Base-by-base conservation (phyloP, 2,329 filamentous ascomycete species). In the Diaporthe helianthi region DNA sequence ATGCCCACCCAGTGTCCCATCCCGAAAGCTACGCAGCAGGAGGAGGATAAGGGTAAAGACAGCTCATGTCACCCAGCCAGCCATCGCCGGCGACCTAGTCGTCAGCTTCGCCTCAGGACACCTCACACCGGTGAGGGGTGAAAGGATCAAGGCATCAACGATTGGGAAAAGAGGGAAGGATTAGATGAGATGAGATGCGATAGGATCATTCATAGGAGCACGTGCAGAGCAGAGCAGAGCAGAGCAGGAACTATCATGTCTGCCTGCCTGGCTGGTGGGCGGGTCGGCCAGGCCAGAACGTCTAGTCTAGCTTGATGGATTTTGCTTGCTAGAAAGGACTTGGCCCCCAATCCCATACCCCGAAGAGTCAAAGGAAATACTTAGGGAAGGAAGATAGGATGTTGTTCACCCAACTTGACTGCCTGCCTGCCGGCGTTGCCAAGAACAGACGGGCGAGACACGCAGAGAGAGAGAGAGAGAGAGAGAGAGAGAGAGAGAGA, bases 381-480 rank as follows among this genome's bases (percentile, higher is more conserved):
- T n/a, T n/a, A n/a, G n/a, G 22, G 19, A 47, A 15, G 36, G 15
- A 17, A 19, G 9, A 31, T 8, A 12, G 24, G 58, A 17, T 63
- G 19, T 33, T 31, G 26, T 22, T 61, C 38, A 46, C 12, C 17
- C 19, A 19, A 22, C 3, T 22, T 22, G 0, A 12, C 24, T 58
- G 54, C 8, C 55, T 60, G 55, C 55, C 54, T 60, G 36, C 36
- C 44, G n/a, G 44, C 44, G n/a, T 5, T n/a, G 54, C 36, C 36
- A 44, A 31, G 38, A 47, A 44, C n/a, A 12, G 22, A n/a, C 38
- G 47, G 38, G 26, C 55, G 55, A 33, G 17, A 60, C 13, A n/a
- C n/a, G n/a, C n/a, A 36, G n/a, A 3, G 15, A n/a, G 44, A 26
- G 15, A 15, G 9, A 38, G 36, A 38, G 49, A 19, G 49, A 31